Evolutionary conservation across 192 early-diverging fungal species (phyloP), one percentile per base, ranked within the genome.

Genomic region (Coemansia sp.): DNA sequence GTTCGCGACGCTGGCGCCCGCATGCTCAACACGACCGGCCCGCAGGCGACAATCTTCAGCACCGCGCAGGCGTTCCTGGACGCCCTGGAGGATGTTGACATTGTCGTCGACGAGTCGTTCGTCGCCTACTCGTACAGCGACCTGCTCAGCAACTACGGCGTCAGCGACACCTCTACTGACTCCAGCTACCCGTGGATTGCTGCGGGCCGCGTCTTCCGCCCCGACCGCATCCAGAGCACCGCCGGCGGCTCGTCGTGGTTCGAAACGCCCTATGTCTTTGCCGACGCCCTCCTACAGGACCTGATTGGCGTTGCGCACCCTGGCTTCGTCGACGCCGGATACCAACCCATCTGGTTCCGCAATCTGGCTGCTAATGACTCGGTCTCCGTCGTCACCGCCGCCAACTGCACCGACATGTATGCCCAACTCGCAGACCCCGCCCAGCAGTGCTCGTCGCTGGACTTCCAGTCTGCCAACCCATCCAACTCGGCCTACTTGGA

Each of bases 241-340:
- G 76, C 79, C 45, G 86, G 85, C 60, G 89, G 89, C 29, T 73
- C 76, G 48, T 89, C 87, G 59, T 92, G 89, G 89, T 90, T 90
- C 67, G 87, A 88, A 54, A 62, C 82, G 9, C 89, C 88, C 6
- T 71, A 90, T 33, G 84, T 62, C 17, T 88, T 88, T 83, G 79
- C 83, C 15, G 89, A 92, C 70, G 86, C 87, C 20, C 72, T 88
- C 20, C 81, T 92, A 42, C 85, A 89, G 65, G 91, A 92, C 65
- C 58, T 92, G 6, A 81, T 91, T 56, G 84, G 86, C 50, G 87
- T 85, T 2, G 72, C 84, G 15, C 86, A 90, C 60, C 86, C 89
- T 22, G 68, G 71, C 15, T 84, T 81, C 20, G 76, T 84, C 34
- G 82, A 80, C 59, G 35, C 59, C 55, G 66, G 71, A 15, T 86